Conservation (phyloP, 1,284 basidiomycete species). For the Acaromyces ingoldii region DNA sequence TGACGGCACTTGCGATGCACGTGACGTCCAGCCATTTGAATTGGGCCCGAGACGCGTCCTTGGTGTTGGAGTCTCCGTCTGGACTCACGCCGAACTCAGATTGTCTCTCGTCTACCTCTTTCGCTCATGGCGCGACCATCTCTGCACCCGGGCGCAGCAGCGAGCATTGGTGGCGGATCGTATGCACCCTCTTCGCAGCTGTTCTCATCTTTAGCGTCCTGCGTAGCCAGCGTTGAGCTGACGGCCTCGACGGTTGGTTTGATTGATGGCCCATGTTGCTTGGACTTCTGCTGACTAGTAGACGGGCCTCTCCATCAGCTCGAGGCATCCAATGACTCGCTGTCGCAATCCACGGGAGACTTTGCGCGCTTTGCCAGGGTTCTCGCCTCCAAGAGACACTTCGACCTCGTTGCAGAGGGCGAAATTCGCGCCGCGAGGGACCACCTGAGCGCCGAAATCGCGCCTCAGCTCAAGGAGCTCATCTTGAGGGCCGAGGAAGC, state of each 20-base stretch:
- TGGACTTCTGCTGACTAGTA: background rate
- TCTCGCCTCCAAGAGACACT: constrained; percentile 6
- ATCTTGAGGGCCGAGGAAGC: constrained; percentile 12
- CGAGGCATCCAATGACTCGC: background rate
- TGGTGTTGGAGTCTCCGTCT: no score
- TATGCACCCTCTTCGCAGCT: no score
- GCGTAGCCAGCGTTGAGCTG: background rate
- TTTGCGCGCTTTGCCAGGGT: constrained; percentile 6
- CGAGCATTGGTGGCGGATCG: no score
- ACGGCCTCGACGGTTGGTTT: background rate
- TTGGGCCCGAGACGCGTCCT: no score
- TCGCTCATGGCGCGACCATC: no score
- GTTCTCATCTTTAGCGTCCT: background rate
- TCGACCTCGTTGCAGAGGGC: constrained; percentile 13
- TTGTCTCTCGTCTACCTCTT: no score
- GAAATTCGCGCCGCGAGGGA: constrained; percentile 10
- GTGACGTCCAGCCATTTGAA: no score
- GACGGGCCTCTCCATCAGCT: background rate
- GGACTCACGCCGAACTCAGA: no score
- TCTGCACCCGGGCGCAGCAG: no score
- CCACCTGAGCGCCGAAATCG: constrained; percentile 13
- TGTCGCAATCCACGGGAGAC: constrained; percentile 5
- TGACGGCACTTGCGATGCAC: no score
- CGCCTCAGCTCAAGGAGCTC: constrained; percentile 15
- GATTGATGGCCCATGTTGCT: background rate